Base-by-base conservation (phyloP, 495 filamentous ascomycete genomes). In the Bryoglossum gracile region DNA sequence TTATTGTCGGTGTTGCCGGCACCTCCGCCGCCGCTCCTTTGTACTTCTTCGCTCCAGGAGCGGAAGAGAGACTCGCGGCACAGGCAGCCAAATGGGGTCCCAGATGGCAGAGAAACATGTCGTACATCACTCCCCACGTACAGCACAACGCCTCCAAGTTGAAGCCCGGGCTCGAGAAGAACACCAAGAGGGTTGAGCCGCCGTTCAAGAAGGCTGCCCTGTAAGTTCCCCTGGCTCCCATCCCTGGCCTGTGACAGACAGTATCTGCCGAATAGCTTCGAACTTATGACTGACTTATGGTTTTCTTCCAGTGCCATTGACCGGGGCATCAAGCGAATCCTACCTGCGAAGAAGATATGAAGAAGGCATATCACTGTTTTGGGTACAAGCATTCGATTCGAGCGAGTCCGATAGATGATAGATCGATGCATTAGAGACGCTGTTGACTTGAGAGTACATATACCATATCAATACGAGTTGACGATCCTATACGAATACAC, bases 71-170 rank as follows among this genome's bases (percentile, higher is more conserved):
- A 14, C 41, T 55, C 18, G 52, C 52, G 19, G 35, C 41, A 2
- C 52, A 55, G 19, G 52, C 52, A 16, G 46, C 52, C 18, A 50
- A 55, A 45, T 55, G 52, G 52, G 52, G 52, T 14, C 52, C 52
- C 42, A 30, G 46, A 24, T 55, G 52, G 52, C 46, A 55, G 14
- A 38, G 42, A 26, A 46, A 46, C 23, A 50, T 55, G n/a, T n/a
- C 52, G 16, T 11, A 39, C 5, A 35, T 50, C 3, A 21, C 28
- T 8, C 51, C 52, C 4, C 21, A 35, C 2, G 21, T 50, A 1
- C 37, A 55, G 21, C 19, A 23, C 10, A 16, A 26, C 23, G 23
- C 39, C 17, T 19, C 34, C 3, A 49, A 39, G 39, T 26, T 54
- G 1, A 46, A 54, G 22, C 45, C 37, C 0, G 14, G 33, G 11